phyloP scores from a whole-genome alignment of 2,329 filamentous ascomycete genomes.

The Fusarium pseudocircinatum region DNA sequence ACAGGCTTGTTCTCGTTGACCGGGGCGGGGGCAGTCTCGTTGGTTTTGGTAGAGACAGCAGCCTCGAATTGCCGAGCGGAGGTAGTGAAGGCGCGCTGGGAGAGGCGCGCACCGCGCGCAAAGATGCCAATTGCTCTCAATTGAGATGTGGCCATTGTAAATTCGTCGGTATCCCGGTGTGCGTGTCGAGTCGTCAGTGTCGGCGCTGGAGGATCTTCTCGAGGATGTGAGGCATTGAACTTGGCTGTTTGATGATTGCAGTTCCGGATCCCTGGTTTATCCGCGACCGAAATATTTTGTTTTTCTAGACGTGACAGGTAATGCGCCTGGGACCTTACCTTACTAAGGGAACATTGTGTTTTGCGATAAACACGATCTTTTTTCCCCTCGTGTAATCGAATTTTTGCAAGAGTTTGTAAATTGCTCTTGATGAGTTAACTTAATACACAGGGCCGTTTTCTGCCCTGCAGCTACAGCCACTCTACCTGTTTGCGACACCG shows the following conservation, averaged over 20 bases:
- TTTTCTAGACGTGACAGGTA: neutral
- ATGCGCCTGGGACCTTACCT: neutral
- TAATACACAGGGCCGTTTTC: neutral
- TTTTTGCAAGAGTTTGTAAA: neutral
- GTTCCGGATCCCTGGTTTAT: conserved; percentile 36
- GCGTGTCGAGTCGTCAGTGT: conserved; percentile 40
- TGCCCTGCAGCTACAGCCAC: neutral
- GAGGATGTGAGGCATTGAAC: conserved; percentile 40
- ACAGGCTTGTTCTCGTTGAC: conserved; percentile 55
- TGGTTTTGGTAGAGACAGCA: conserved; percentile 51
- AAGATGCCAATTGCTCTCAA: conserved; percentile 57
- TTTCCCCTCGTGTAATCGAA: neutral
- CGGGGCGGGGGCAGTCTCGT: conserved; percentile 55
- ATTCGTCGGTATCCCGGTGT: conserved; percentile 40
- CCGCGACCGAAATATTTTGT: conserved; percentile 38
- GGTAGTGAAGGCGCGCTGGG: conserved; percentile 59
- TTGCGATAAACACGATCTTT: conserved; percentile 7
- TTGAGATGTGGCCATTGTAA: conserved; percentile 56
- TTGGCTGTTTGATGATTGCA: conserved; percentile 10
- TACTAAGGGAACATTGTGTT: neutral
- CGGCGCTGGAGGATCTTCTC: conserved; percentile 31
- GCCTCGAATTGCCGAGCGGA: conserved; percentile 60
- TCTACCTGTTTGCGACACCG: conserved; percentile 1
- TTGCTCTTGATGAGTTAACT: neutral
- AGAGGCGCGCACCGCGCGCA: conserved; percentile 55